phyloP scores from a whole-genome alignment of 495 filamentous ascomycete genomes.

The Aspergillus avenaceus region DNA sequence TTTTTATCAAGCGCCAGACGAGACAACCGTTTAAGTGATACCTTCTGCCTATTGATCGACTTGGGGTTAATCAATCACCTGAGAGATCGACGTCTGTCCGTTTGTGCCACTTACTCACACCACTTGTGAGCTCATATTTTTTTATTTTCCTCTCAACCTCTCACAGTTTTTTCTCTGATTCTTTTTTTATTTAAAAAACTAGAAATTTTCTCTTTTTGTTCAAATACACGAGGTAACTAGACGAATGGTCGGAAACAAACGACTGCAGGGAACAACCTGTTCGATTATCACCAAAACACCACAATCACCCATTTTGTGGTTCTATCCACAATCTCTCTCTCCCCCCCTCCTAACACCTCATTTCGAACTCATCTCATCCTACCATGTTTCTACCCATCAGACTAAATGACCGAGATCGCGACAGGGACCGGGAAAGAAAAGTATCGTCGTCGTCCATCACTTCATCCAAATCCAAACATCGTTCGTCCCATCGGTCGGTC shows the following conservation, averaged over 20 bases:
- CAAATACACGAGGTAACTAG: conserved; percentile 22
- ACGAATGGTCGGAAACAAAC: conserved; percentile 7
- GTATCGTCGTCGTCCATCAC: conserved; percentile 20
- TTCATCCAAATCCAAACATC: conserved; percentile 31
- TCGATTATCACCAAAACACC: conserved; percentile 6
- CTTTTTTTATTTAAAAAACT: no score
- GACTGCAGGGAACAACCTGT: conserved; percentile 5
- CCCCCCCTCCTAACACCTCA: conserved; percentile 25
- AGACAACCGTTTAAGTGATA: conserved; percentile 6
- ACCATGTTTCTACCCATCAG: conserved; percentile 43
- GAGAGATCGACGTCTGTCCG: background rate
- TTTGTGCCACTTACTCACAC: background rate
- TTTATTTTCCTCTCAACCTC: background rate
- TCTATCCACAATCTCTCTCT: conserved; percentile 21
- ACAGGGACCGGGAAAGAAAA: conserved; percentile 27
- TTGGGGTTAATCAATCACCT: conserved; percentile 4
- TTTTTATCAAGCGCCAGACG: conserved; percentile 44
- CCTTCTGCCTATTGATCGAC: conserved; percentile 5
- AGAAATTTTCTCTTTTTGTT: no score
- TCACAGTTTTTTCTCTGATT: background rate
- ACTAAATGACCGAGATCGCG: conserved; percentile 37
- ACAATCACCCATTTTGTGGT: conserved; percentile 3
- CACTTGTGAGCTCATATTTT: conserved; percentile 1
- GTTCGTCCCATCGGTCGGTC: conserved; percentile 38
- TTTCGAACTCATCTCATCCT: conserved; percentile 20